phyloP scores from a whole-genome alignment of 2,329 filamentous ascomycete species.

The Ophiostoma australiae region DNA sequence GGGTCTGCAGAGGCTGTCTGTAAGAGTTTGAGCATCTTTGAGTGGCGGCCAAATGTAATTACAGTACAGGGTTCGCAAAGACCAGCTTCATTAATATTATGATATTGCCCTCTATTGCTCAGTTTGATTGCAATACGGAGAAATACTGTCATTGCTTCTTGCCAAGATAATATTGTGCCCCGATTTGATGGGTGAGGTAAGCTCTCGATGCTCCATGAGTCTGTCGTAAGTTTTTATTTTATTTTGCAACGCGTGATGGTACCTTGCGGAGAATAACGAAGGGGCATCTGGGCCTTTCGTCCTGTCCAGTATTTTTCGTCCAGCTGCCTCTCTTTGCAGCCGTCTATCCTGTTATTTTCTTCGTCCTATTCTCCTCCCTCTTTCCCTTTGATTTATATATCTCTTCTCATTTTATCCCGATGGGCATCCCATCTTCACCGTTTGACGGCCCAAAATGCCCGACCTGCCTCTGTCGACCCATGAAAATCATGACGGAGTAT shows the following conservation, averaged over 20 bases:
- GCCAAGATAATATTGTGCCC: not conserved
- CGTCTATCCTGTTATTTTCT: no score
- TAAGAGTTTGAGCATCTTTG: not conserved
- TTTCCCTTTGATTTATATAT: not conserved
- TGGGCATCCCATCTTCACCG: not conserved
- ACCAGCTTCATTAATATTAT: not conserved
- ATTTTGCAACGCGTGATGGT: not conserved
- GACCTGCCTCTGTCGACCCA: not conserved
- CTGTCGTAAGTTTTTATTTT: not conserved
- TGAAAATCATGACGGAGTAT: conserved; percentile 5
- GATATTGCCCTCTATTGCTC: not conserved
- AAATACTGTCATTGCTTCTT: not conserved
- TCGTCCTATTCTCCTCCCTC: not conserved
- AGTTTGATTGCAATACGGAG: not conserved
- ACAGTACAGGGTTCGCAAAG: not conserved
- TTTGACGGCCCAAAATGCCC: not conserved
- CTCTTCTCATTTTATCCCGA: not conserved
- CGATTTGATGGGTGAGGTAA: not conserved
- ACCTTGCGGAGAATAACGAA: not conserved
- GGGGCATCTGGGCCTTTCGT: not conserved
- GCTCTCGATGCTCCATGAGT: not conserved
- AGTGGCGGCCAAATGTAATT: not conserved
- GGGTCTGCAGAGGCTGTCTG: not conserved
- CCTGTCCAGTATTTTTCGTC: not conserved
- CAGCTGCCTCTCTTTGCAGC: not conserved